phyloP scores from a whole-genome alignment of 2,329 filamentous ascomycete genomes.

The Myriosclerotinia curreyana region DNA sequence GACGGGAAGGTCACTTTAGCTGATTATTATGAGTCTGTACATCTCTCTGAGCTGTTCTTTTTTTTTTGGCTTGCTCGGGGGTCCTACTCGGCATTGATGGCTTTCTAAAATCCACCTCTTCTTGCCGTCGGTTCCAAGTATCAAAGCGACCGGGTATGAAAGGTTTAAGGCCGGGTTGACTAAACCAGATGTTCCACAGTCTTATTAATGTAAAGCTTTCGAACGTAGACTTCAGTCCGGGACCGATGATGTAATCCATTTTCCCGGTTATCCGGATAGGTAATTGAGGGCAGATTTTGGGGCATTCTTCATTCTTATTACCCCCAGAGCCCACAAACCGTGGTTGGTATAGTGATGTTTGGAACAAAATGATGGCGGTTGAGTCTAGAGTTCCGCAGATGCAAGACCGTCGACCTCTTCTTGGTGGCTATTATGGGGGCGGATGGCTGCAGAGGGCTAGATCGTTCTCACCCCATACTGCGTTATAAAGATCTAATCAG shows the following conservation, averaged over 20 bases:
- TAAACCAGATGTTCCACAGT: background rate
- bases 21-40: background rate
- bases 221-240: background rate
- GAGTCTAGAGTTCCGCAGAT: background rate
- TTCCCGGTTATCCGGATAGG: background rate
- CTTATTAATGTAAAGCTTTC: background rate
- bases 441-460: background rate
- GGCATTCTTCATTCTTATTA: background rate
- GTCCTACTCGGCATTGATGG: background rate
- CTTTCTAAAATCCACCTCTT: background rate
- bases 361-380: background rate
- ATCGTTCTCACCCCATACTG: background rate
- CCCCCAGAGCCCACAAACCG: background rate
- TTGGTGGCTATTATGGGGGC: background rate
- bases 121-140: background rate
- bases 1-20: background rate
- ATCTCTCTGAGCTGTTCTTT: background rate
- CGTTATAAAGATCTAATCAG: too few species aligned
- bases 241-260: background rate
- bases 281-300: background rate
- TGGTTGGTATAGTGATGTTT: background rate
- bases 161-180: background rate
- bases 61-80: background rate
- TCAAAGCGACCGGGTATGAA: background rate
- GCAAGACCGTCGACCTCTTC: background rate